Evolutionary conservation across 2,329 filamentous ascomycete species (phyloP).

Genomic region (Claviceps spartinae): DNA sequence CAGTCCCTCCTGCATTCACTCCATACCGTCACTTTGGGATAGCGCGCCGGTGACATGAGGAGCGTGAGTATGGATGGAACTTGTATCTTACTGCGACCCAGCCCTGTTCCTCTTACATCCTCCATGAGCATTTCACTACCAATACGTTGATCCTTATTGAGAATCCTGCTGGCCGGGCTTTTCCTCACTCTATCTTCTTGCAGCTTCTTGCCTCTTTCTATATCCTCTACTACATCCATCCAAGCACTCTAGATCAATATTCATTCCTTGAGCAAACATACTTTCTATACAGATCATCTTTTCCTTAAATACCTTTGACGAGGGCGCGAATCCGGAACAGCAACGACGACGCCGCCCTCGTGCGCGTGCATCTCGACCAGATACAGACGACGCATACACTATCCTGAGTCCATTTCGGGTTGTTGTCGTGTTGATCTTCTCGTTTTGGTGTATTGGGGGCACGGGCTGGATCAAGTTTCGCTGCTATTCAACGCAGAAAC

Average conservation of each 20-base stretch:
- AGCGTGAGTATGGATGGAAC: not conserved
- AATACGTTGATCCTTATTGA: not conserved
- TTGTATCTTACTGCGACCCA: not conserved
- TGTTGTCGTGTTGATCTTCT: not conserved
- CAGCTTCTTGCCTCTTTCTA: not conserved
- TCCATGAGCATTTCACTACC: not conserved
- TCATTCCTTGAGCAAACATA: not conserved
- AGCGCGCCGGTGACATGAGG: not conserved
- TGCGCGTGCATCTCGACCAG: not conserved
- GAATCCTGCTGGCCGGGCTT: conserved; percentile 7
- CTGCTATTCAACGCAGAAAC: not conserved
- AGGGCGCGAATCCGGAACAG: not conserved
- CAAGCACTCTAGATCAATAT: not conserved
- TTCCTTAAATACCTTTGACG: not conserved
- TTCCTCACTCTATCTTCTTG: not conserved
- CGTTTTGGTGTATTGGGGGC: not conserved
- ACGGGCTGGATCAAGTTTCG: conserved; percentile 1
- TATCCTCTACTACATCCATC: not conserved
- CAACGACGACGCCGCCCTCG: not conserved
- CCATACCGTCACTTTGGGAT: conserved; percentile 2
- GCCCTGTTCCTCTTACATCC: not conserved
- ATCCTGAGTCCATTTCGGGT: not conserved
- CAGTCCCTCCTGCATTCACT: conserved; percentile 7
- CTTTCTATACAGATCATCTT: not conserved
- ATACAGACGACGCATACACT: not conserved